phyloP scores from a whole-genome alignment of 805 yeast species.

The Yarrowia porcina region DNA sequence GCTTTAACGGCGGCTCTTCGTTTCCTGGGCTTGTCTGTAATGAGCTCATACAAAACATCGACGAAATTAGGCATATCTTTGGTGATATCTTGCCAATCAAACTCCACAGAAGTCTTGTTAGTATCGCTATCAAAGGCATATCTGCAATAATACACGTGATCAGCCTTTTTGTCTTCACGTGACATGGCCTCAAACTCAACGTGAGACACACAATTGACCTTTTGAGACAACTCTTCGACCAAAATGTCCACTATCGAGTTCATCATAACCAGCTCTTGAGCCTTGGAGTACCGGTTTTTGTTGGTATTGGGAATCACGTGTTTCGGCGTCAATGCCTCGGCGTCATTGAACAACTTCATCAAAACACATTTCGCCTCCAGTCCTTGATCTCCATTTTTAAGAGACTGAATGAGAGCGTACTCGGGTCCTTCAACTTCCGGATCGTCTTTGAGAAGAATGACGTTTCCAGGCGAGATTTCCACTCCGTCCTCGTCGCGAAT shows the following conservation, averaged over 20 bases:
- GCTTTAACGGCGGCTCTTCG: conserved; percentile 12
- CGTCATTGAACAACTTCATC: conserved; percentile 4
- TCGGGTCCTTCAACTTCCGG: neutral
- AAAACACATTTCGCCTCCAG: neutral
- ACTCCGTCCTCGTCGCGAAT: neutral
- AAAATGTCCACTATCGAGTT: neutral
- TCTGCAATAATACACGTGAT: neutral
- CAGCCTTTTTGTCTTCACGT: neutral
- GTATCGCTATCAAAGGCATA: neutral
- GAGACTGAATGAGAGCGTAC: neutral
- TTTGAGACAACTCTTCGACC: neutral
- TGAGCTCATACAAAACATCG: neutral
- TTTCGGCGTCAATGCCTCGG: neutral
- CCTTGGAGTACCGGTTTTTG: conserved; percentile 13
- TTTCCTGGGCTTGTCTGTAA: conserved; percentile 6
- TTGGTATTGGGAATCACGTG: conserved; percentile 9
- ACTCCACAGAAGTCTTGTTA: conserved; percentile 3
- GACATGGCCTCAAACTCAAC: neutral
- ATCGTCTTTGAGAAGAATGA: neutral
- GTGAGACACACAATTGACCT: neutral
- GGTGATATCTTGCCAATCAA: conserved; percentile 14
- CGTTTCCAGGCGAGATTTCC: neutral
- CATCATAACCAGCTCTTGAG: neutral
- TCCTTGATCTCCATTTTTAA: neutral
- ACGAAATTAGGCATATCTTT: neutral